phyloP scores from a whole-genome alignment of 202 grass and related monocot species.

The Carex arenaria region DNA sequence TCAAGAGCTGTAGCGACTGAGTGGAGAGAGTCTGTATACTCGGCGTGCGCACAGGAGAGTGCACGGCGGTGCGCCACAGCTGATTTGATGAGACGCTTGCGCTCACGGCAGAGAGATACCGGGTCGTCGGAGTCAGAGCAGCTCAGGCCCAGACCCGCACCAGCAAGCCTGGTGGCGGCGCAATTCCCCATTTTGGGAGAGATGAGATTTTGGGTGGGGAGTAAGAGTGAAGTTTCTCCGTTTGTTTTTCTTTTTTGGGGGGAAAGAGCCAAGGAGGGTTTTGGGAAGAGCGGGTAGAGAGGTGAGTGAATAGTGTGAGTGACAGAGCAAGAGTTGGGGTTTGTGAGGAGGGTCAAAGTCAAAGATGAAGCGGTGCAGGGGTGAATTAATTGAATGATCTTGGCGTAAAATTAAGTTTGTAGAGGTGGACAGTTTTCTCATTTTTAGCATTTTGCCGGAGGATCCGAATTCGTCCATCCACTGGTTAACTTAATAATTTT shows the following conservation, averaged over 20 bases:
- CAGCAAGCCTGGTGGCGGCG: conserved; percentile 72
- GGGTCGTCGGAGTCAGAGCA: conserved; percentile 53
- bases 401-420: neutral
- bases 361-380: conserved; percentile 28
- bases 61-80: conserved; percentile 61
- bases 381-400: neutral
- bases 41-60: conserved; percentile 58
- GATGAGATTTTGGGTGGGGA: neutral
- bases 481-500: too few relatives aligned
- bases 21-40: conserved; percentile 55
- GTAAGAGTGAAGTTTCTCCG: neutral
- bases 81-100: conserved; percentile 77
- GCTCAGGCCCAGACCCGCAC: conserved; percentile 30
- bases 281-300: neutral
- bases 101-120: conserved; percentile 67
- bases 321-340: neutral
- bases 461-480: too few relatives aligned
- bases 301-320: neutral
- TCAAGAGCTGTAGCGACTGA: conserved; percentile 66
- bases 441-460: neutral
- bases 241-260: conserved; percentile 36
- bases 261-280: neutral
- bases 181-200: conserved; percentile 64
- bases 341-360: conserved; percentile 54
- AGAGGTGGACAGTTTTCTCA: neutral